Evolutionary conservation across 139 green algal genomes (phyloP).

Genomic region (Trebouxia sp.): DNA sequence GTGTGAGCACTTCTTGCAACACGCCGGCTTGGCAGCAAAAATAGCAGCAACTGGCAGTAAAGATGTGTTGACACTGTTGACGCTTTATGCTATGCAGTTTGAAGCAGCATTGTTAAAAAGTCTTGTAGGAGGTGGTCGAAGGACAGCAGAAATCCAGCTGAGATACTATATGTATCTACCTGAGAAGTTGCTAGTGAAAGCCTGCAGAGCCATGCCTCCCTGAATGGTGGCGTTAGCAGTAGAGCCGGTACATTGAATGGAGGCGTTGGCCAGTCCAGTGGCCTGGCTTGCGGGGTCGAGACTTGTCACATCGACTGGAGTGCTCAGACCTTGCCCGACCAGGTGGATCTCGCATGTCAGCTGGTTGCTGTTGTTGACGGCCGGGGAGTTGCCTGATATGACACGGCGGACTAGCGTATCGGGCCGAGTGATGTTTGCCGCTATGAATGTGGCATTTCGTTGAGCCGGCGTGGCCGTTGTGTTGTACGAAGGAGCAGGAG

Average conservation of each 20-base stretch:
- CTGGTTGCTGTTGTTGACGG: background rate
- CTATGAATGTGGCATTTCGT: background rate
- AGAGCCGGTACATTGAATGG: background rate
- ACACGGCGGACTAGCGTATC: background rate
- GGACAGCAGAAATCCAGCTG: too few relatives aligned
- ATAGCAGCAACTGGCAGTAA: too few relatives aligned
- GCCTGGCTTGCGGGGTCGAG: conserved; percentile 1
- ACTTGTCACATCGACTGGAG: conserved; percentile 3
- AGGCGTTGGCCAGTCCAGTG: background rate
- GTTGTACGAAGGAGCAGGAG: conserved; percentile 5
- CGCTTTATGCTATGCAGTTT: background rate
- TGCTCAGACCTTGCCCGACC: background rate
- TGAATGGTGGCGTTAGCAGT: background rate
- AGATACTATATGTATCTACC: background rate
- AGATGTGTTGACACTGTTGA: too few relatives aligned
- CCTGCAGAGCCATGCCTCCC: background rate
- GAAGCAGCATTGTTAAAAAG: too few relatives aligned
- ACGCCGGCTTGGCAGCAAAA: too few relatives aligned
- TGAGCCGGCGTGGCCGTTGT: too few relatives aligned
- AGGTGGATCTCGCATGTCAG: background rate
- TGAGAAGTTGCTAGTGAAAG: background rate
- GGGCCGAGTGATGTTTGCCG: background rate
- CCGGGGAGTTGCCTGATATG: background rate
- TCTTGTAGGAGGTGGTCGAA: background rate
- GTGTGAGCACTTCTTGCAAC: too few relatives aligned